These are phyloP conservation scores for Trametes coccinea DNA, from an alignment of 768 basidiomycete genomes.

Conservation along the genomic window DNA sequence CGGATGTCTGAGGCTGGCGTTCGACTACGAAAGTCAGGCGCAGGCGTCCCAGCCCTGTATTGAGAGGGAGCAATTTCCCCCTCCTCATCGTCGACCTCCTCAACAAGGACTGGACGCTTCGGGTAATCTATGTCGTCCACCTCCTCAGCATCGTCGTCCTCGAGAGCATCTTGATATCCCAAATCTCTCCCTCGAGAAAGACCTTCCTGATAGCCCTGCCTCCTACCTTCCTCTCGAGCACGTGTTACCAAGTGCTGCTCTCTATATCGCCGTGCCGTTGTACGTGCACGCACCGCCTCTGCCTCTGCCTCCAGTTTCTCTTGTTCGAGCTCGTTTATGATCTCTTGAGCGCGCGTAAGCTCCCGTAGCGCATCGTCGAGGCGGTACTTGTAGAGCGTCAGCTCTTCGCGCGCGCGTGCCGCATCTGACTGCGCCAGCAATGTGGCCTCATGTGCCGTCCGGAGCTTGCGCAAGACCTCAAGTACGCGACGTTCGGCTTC, in stretches of 20 bases:
- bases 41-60: conserved; percentile 13
- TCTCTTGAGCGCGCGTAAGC: conserved; percentile 64
- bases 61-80: conserved; percentile 10
- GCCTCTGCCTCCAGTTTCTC: conserved; percentile 62
- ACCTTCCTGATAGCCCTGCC: conserved; percentile 60
- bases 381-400: conserved; percentile 60
- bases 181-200: conserved; percentile 47
- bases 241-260: conserved; percentile 52
- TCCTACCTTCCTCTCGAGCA: conserved; percentile 66
- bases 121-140: neutral
- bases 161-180: conserved; percentile 38
- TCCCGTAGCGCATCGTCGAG: conserved; percentile 67
- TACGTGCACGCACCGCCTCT: conserved; percentile 56
- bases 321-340: conserved; percentile 59
- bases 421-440: conserved; percentile 57
- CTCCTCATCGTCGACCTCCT: conserved; percentile 22
- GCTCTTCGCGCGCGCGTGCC: conserved; percentile 54
- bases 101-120: conserved; percentile 13
- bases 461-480: conserved; percentile 53
- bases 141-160: conserved; percentile 8
- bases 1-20: conserved; percentile 11
- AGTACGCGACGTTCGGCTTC: conserved; percentile 50
- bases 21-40: conserved; percentile 10
- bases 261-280: conserved; percentile 52
- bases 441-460: conserved; percentile 58